Conservation (phyloP, 1,284 basidiomycete species). For the Irpex lacteus region DNA sequence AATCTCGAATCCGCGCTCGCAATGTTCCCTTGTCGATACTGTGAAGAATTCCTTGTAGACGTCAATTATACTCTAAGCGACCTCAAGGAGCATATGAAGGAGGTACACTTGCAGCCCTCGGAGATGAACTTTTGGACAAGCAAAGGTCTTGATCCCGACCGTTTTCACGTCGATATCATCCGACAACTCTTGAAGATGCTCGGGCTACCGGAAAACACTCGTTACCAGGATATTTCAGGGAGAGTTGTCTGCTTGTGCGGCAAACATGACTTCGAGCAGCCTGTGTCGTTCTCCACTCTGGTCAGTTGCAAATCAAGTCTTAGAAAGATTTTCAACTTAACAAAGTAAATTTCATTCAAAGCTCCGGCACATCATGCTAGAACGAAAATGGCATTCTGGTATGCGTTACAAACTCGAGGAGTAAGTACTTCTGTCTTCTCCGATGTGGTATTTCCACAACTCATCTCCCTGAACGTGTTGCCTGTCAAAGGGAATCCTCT, state of each 20-base stretch:
- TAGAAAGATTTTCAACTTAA: not conserved
- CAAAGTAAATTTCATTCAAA: too few relatives aligned
- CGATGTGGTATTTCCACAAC: too few relatives aligned
- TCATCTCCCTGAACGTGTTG: too few relatives aligned
- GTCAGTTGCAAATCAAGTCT: not conserved
- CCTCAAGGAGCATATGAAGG: not conserved
- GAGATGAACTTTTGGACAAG: not conserved
- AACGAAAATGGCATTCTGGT: not conserved
- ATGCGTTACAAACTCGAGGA: too few relatives aligned
- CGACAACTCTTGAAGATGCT: slow-evolving; percentile 1
- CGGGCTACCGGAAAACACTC: not conserved
- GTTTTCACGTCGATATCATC: not conserved
- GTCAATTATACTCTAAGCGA: not conserved
- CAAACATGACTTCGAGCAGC: slow-evolving; percentile 5
- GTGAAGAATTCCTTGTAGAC: not conserved
- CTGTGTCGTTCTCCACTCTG: slow-evolving; percentile 4
- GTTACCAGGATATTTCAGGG: slow-evolving; percentile 1
- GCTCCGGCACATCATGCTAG: not conserved
- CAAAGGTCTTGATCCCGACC: not conserved
- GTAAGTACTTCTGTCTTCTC: too few relatives aligned
- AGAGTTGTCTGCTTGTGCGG: slow-evolving; percentile 2
- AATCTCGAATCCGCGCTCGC: not conserved
- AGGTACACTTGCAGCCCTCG: not conserved
- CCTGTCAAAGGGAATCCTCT: too few relatives aligned
- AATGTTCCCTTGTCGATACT: not conserved